phyloP scores from a whole-genome alignment of 176 grass and related monocot species.

The Cymbopogon citratus region DNA sequence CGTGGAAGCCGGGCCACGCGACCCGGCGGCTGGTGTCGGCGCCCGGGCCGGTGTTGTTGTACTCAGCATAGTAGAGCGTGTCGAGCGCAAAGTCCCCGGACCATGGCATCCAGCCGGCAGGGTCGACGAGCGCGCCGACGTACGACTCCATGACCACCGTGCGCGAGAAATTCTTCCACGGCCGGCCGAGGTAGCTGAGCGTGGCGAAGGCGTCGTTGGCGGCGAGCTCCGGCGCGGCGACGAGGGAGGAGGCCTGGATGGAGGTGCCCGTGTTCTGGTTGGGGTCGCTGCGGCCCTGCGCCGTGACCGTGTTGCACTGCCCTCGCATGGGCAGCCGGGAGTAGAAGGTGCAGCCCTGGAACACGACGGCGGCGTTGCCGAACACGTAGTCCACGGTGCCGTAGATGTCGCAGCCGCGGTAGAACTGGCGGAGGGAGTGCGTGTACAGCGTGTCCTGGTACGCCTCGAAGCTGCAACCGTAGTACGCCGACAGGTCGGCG shows the following conservation, averaged over 20 bases:
- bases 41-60: constrained; percentile 55
- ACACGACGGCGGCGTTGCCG: constrained; percentile 73
- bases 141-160: constrained; percentile 60
- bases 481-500: constrained; percentile 63
- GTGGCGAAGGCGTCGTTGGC: constrained; percentile 11
- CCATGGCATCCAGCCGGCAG: constrained; percentile 61
- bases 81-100: constrained; percentile 60
- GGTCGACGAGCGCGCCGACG: constrained; percentile 45
- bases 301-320: constrained; percentile 80
- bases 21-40: constrained; percentile 46
- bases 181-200: constrained; percentile 43
- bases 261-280: constrained; percentile 84
- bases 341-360: constrained; percentile 67
- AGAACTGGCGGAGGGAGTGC: constrained; percentile 81
- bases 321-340: constrained; percentile 52
- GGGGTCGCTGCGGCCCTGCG: constrained; percentile 62
- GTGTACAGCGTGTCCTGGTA: constrained; percentile 82
- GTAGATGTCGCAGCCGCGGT: constrained; percentile 60
- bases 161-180: constrained; percentile 62
- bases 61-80: constrained; percentile 94
- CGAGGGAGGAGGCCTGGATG: constrained; percentile 50
- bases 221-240: constrained; percentile 44
- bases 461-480: constrained; percentile 66
- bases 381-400: constrained; percentile 81
- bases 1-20: constrained; percentile 52